Evolutionary conservation across 1,284 basidiomycete species (phyloP).

Genomic region (Ceratobasidium papillatum): DNA sequence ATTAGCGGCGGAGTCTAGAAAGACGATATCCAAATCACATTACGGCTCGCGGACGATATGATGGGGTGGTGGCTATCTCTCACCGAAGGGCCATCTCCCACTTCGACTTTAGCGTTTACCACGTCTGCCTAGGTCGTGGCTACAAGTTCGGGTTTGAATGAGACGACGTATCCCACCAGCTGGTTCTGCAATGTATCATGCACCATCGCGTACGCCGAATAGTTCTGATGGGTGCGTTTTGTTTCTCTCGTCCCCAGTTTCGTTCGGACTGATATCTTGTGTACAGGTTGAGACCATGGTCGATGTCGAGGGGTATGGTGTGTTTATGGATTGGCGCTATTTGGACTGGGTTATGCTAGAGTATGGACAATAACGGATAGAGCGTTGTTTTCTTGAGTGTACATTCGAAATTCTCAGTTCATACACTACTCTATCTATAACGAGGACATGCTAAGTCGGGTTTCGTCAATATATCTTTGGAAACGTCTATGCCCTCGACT

Average conservation of each 20-base stretch:
- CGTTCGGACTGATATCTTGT: background rate
- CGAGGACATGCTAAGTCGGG: too few species aligned
- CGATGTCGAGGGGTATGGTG: background rate
- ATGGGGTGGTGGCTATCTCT: background rate
- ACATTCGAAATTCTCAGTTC: too few species aligned
- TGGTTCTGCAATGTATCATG: background rate
- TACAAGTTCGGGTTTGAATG: background rate
- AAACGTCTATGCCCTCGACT: too few species aligned
- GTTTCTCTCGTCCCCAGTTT: background rate
- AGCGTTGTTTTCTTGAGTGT: too few species aligned
- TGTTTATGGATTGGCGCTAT: too few species aligned
- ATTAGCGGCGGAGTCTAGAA: slow-evolving; percentile 12
- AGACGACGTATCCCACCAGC: background rate
- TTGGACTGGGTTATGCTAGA: too few species aligned
- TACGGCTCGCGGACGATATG: background rate
- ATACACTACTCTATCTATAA: too few species aligned
- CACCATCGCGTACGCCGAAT: slow-evolving; percentile 1
- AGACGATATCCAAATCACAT: slow-evolving; percentile 12
- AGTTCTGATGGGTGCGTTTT: slow-evolving; percentile 3
- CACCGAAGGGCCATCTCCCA: background rate
- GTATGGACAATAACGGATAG: too few species aligned
- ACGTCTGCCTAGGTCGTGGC: background rate
- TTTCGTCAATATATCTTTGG: too few species aligned
- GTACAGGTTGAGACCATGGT: background rate
- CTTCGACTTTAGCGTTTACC: background rate